Base-by-base conservation (phyloP, 2,329 filamentous ascomycete genomes). In the Trichoderma lentiforme region DNA sequence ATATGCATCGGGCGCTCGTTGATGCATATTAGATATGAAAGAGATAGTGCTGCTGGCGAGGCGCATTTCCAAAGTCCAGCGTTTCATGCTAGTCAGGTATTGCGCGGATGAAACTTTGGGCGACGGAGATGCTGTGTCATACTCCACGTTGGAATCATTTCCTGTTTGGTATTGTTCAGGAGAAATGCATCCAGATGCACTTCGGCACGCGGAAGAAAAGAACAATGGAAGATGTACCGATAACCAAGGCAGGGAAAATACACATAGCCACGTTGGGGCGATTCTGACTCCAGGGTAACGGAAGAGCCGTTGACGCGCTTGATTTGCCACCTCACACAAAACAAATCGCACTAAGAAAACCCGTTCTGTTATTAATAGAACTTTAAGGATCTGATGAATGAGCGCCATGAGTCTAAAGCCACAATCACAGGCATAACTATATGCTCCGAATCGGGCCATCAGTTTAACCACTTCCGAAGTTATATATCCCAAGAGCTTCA, bases 381-480 rank as follows among this genome's bases (percentile, higher is more conserved):
- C 63, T 69, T 47, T 61, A 69, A 61, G 57, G 36, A 69, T 69
- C 66, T 69, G 30, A 70, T 61, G 57, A 53, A n/a, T 30, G 58
- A 51, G 43, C 69, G 69, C 68, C 67, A 70, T 58, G 36, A 51
- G 30, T 15, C 14, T 34, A 24, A 67, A 64, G 62, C 62, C 70
- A 61, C 56, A 71, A 56, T 71, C 51, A 36, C 21, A 61, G 70
- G 58, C 60, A 63, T 64, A 3, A 71, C 64, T 64, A 51, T 56
- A 65, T 60, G 15, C 32, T 64, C 61, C 51, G 69, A 71, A 30
- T 66, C 69, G 69, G 69, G 51, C 26, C 26, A 61, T 66, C 36
- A 65, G 65, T 71, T 71, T 18, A 60, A 63, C 57, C 71, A 66
- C 71, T 61, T 43, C 63, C 71, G 62, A 34, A 8, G 36, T 66